A percentile compares a stretch with the other conserved stretches of the same genome.
Evolutionary conservation across 1,284 basidiomycete species (phyloP).

Genomic region (Thecaphora frezii): DNA sequence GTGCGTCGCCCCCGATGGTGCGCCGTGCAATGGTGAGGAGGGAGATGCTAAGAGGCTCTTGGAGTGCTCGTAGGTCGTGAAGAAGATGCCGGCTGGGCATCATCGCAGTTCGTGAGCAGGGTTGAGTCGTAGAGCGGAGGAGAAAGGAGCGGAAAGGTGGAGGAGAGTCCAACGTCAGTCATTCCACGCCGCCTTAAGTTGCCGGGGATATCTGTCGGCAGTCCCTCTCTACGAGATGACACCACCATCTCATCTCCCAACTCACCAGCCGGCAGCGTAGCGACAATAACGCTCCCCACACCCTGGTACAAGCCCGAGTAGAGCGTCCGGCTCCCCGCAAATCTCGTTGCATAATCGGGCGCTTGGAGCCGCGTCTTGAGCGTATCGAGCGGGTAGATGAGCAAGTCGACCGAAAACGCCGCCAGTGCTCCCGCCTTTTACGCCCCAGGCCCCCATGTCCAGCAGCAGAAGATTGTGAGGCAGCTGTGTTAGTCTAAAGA

Average conservation of each 20-base stretch:
- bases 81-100: conserved; percentile 42
- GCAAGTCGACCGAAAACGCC: conserved; percentile 67
- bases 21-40: conserved; percentile 22
- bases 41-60: conserved; percentile 35
- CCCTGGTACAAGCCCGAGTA: conserved; percentile 92
- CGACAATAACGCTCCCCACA: conserved; percentile 91
- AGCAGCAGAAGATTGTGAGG: too few species aligned
- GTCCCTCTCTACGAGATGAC: too few species aligned
- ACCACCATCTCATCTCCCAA: neutral
- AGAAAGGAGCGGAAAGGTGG: too few species aligned
- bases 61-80: conserved; percentile 43
- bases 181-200: too few species aligned
- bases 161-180: too few species aligned
- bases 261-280: conserved; percentile 79
- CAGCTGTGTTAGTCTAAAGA: too few species aligned
- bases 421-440: conserved; percentile 48
- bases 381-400: conserved; percentile 96
- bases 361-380: conserved; percentile 95
- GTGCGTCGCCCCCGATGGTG: conserved; percentile 32
- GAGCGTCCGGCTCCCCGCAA: conserved; percentile 75
- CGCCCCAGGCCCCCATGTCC: too few species aligned
- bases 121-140: too few species aligned
- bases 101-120: too few species aligned
- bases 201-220: too few species aligned
- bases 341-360: conserved; percentile 68